These are phyloP conservation scores for Aspergillus hancockii DNA, from an alignment of 495 filamentous ascomycete species.

Conservation along the genomic window DNA sequence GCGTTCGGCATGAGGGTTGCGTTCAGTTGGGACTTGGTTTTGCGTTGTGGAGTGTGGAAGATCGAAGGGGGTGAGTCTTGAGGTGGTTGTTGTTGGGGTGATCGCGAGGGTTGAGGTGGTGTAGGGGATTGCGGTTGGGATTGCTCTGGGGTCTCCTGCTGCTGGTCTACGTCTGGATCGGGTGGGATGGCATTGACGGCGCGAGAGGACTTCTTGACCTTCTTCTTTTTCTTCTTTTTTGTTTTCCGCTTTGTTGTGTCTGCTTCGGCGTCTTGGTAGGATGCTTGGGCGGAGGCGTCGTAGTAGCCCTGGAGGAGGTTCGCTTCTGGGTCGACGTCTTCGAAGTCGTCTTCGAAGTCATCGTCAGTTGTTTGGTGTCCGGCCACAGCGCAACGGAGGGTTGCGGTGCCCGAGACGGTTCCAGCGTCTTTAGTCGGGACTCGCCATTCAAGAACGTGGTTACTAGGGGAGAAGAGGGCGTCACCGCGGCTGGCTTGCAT, in stretches of 20 bases:
- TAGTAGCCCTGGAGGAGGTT: conserved; percentile 56
- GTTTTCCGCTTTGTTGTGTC: conserved; percentile 33
- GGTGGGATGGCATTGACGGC: conserved; percentile 26
- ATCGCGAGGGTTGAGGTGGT: conserved; percentile 18
- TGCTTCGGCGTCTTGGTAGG: conserved; percentile 34
- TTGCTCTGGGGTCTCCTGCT: conserved; percentile 12
- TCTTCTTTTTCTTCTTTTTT: conserved; percentile 44
- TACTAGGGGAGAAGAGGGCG: conserved; percentile 73
- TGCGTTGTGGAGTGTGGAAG: conserved; percentile 33
- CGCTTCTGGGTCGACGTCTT: conserved; percentile 44
- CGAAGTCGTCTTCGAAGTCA: conserved; percentile 59
- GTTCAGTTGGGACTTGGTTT: conserved; percentile 64
- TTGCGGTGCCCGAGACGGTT: conserved; percentile 63
- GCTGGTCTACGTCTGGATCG: conserved; percentile 19
- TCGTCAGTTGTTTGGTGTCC: conserved; percentile 56
- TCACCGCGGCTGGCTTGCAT: conserved; percentile 84
- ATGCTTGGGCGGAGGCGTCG: conserved; percentile 51
- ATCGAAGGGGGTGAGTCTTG: conserved; percentile 18
- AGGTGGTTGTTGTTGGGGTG: conserved; percentile 11
- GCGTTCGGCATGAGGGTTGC: conserved; percentile 88
- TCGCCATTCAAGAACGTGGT: conserved; percentile 76
- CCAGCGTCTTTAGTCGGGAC: conserved; percentile 70
- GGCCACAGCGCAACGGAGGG: conserved; percentile 77
- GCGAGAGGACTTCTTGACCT: conserved; percentile 40
- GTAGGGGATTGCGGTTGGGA: conserved; percentile 34